Base-by-base conservation (phyloP, 768 basidiomycete species). In the Panellus pusillus region DNA sequence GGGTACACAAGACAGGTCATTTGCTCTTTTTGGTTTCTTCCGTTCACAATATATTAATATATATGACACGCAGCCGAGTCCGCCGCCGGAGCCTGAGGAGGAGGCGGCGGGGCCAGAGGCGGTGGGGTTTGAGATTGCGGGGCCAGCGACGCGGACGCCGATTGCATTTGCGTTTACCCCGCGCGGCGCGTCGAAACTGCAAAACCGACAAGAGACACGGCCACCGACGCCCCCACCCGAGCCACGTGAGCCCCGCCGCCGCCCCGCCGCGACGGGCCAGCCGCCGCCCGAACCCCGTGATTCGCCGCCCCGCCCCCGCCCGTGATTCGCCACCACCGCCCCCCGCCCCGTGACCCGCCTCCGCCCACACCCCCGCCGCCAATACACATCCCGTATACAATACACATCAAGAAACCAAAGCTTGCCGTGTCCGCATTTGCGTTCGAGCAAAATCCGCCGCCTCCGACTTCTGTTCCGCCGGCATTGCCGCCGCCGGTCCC, bases 251-350 rank as follows among this genome's bases (percentile, higher is more conserved):
- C 57, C 9, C 66, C 68, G 7, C 58, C 70, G 5, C 71, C 68
- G 43, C 61, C 58, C 14, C 40, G n/a, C n/a, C n/a, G n/a, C 41
- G 11, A 17, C 19, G 2, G 40, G 3, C 40, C 40, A 12, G 40
- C 43, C 43, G 8, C 63, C 65, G 14, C 66, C 63, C 3, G 32
- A 35, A 14, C 32, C 32, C 9, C 9, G 32, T 9, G 32, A 35
- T 35, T 68, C 74, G 4, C 70, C 73, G 1, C 67, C 70, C 9
- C 69, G 74, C 4, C 69, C 75, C 69, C n/a, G n/a, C n/a, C n/a
- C n/a, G n/a, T n/a, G n/a, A n/a, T n/a, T n/a, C n/a, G n/a, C n/a
- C n/a, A n/a, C n/a, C n/a, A n/a, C n/a, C 75, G 6, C 69, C 75
- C 69, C 72, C 70, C 69, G 5, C 66, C 54, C 63, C 68, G 9